Percentiles rank a stretch among this genome's conserved stretches.
phyloP scores from a whole-genome alignment of 169 alveolate species.

The Cyclospora cayetanensis region DNA sequence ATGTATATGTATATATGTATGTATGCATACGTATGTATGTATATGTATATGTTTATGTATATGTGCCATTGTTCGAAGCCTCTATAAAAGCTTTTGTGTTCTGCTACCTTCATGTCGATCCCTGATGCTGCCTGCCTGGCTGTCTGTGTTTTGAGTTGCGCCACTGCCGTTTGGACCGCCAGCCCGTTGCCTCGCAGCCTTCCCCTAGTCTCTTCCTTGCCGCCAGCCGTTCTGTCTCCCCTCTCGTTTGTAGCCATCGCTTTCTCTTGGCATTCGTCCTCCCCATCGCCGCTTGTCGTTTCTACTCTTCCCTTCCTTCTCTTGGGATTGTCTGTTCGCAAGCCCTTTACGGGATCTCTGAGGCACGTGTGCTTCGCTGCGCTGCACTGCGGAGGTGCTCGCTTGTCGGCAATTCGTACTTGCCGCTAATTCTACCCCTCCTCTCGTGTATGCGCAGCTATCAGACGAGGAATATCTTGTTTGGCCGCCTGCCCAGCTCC shows the following conservation, averaged over 20 bases:
- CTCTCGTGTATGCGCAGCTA: neutral
- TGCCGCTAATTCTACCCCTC: neutral
- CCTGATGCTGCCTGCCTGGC: too few relatives aligned
- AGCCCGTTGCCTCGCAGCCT: too few relatives aligned
- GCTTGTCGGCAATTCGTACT: neutral
- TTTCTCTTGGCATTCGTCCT: too few relatives aligned
- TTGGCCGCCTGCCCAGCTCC: slow-evolving; percentile 14
- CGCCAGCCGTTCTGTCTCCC: neutral
- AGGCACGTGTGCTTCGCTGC: neutral
- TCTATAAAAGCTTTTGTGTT: neutral
- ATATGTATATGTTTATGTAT: neutral
- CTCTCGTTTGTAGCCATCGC: neutral
- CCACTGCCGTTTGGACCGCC: neutral
- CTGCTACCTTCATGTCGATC: neutral
- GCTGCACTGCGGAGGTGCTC: too few relatives aligned
- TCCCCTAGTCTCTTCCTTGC: neutral
- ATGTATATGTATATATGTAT: too few relatives aligned
- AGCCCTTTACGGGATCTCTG: neutral
- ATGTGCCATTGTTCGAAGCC: neutral
- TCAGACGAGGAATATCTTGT: slow-evolving; percentile 18
- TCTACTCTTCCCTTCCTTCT: neutral
- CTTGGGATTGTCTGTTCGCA: neutral
- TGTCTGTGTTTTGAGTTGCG: neutral
- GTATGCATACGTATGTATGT: neutral
- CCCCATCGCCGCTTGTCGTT: neutral